Evolutionary conservation across 768 basidiomycete genomes (phyloP), one percentile per base, ranked within the genome.

Genomic region (Gyrodon lividus): DNA sequence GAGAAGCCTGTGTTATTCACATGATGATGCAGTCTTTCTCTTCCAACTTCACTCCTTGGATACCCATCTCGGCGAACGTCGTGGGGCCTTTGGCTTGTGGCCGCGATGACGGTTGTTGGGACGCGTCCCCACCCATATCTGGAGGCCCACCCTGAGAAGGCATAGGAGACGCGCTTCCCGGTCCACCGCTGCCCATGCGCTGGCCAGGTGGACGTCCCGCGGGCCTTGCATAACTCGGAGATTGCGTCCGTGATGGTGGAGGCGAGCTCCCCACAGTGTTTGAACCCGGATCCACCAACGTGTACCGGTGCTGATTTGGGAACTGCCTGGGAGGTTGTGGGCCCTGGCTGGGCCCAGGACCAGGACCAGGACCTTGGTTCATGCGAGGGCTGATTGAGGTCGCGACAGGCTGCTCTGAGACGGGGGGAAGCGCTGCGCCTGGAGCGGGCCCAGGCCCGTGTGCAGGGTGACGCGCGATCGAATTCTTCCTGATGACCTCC

Each of bases 11-110:
- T 26, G 22, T 13, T 28, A 16, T 13, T 78, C 66, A 97, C 92
- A 97, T 95, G 57, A 97, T 79, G 30, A 89, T 71, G 74, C 93
- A 96, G 0, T 91, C 86, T 69, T 92, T 85, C 5, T 89, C 81
- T 61, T 92, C 83, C 39, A 82, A 79, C 61, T 87, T 89, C 23
- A 77, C 81, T 12, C 86, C 85, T 28, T 84, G 80, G 62, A 93
- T 87, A 0, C 94, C 94, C 93, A 97, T 94, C 75, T 96, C 93
- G 19, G 86, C 89, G 71, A 97, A 95, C 39, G 92, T 94, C 62
- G 85, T 77, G 1, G 89, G 81, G 1, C 84, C 78, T 48, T 62
- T 71, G 26, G 20, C 45, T 13, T 57, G 24, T 9, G 41, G 33
- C 7, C 58, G 61, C 31, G 40, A 46, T 22, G 43, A 16, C 30